Conservation (phyloP, 2,329 filamentous ascomycete genomes). For the Calcarisporium arbuscula region DNA sequence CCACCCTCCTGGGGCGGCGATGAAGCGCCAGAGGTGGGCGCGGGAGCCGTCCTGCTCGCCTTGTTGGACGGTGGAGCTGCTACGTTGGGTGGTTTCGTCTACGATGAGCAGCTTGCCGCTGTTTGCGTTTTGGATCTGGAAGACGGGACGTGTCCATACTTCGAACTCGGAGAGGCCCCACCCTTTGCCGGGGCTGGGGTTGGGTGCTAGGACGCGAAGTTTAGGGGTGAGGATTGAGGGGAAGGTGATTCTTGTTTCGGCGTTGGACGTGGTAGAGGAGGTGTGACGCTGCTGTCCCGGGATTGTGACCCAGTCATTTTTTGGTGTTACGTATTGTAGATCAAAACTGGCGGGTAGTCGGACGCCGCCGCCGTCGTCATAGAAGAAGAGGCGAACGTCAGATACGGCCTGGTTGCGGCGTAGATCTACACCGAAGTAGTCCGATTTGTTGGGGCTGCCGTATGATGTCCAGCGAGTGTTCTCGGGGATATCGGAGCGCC, state of each 20-base stretch:
- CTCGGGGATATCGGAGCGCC: conserved; percentile 29
- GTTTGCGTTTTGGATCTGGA: conserved; percentile 11
- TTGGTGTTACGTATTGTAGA: conserved; percentile 11
- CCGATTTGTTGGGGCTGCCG: conserved; percentile 22
- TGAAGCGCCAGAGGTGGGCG: conserved; percentile 10
- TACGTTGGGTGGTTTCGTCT: background rate
- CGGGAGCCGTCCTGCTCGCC: conserved; percentile 9
- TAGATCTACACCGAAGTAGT: conserved; percentile 15
- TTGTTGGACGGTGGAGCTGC: conserved; percentile 8
- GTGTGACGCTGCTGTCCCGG: conserved; percentile 5
- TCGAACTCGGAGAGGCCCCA: conserved; percentile 26
- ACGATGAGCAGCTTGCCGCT: conserved; percentile 13
- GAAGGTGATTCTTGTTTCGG: conserved; percentile 20
- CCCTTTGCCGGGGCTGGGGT: conserved; percentile 17
- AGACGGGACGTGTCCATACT: conserved; percentile 20
- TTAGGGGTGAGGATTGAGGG: conserved; percentile 17
- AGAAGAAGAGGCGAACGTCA: conserved; percentile 27
- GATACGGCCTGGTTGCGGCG: conserved; percentile 18
- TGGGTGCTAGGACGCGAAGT: conserved; percentile 21
- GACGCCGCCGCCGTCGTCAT: conserved; percentile 25
- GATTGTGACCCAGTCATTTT: no score
- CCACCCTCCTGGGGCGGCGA: conserved; percentile 8
- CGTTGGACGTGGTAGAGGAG: conserved; percentile 19
- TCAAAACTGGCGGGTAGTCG: conserved; percentile 9
- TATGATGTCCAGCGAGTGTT: conserved; percentile 33